Evolutionary conservation across 306 rosid genomes (phyloP).

Genomic region (Coriaria nepalensis): DNA sequence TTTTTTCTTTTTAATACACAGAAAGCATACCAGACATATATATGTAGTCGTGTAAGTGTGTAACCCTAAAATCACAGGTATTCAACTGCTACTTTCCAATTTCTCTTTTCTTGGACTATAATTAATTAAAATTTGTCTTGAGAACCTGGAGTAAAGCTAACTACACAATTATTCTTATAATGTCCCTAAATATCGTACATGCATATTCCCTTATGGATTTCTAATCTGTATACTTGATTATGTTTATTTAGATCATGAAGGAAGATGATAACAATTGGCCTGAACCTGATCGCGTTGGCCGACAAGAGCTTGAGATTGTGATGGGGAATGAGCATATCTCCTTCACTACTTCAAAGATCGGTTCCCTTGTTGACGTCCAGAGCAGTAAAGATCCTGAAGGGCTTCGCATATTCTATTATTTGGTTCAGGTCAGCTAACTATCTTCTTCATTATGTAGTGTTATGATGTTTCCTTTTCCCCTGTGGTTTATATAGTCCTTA

Average conservation of each 20-base stretch:
- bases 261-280: conserved; percentile 99
- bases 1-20: no score
- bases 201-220: neutral
- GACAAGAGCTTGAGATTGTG: conserved; percentile 96
- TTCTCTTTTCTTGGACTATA: no score
- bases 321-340: conserved; percentile 98
- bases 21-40: no score
- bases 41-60: no score
- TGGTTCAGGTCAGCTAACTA: conserved; percentile 62
- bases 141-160: no score
- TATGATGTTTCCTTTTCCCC: neutral
- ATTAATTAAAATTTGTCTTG: no score
- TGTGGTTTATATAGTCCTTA: neutral
- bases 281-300: conserved; percentile 86
- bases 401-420: conserved; percentile 95
- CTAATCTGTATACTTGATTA: conserved; percentile 2
- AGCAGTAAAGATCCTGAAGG: conserved; percentile 98
- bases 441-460: conserved; percentile 3
- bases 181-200: neutral
- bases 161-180: no score
- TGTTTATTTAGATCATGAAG: conserved; percentile 57
- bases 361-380: conserved; percentile 94
- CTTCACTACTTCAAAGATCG: conserved; percentile 91
- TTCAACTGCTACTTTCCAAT: no score
- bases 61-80: no score